Percentiles rank a stretch among this genome's conserved stretches.
Conservation (phyloP, 106 monocot genomes). For the Amphibolis antarctica region DNA sequence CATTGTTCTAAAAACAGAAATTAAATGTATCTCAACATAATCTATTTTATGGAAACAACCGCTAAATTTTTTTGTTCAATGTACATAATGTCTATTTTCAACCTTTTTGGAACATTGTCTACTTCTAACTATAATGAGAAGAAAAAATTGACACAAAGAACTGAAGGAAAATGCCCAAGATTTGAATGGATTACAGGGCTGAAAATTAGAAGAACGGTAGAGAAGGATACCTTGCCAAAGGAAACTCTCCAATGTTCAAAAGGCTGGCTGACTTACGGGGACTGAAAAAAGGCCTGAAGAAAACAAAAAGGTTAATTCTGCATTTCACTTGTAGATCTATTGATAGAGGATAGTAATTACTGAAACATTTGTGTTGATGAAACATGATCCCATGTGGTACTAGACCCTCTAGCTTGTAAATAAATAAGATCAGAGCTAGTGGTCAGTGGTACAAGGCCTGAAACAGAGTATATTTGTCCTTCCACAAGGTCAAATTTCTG, state of each 20-base stretch:
- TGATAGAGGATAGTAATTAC: conserved; percentile 16
- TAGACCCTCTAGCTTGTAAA: conserved; percentile 80
- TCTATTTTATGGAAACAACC: no score
- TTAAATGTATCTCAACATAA: no score
- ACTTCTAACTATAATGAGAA: no score
- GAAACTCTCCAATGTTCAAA: conserved; percentile 64
- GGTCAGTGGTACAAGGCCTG: conserved; percentile 51
- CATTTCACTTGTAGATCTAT: neutral
- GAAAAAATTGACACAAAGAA: no score
- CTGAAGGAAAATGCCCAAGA: no score
- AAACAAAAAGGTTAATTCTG: neutral
- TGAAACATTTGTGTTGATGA: conserved; percentile 42
- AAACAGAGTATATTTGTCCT: conserved; percentile 78
- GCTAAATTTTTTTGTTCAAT: no score
- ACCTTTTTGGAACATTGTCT: no score
- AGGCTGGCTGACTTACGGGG: conserved; percentile 50
- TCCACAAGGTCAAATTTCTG: conserved; percentile 85
- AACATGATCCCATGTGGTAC: conserved; percentile 46
- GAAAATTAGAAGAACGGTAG: no score
- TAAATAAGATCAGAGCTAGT: conserved; percentile 33
- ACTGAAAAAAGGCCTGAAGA: conserved; percentile 64
- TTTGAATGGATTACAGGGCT: no score
- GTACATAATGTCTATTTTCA: no score
- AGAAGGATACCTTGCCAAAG: conserved; percentile 46
- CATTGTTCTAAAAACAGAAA: no score